phyloP scores from a whole-genome alignment of 2,329 filamentous ascomycete genomes.

The Leptographium flavum region DNA sequence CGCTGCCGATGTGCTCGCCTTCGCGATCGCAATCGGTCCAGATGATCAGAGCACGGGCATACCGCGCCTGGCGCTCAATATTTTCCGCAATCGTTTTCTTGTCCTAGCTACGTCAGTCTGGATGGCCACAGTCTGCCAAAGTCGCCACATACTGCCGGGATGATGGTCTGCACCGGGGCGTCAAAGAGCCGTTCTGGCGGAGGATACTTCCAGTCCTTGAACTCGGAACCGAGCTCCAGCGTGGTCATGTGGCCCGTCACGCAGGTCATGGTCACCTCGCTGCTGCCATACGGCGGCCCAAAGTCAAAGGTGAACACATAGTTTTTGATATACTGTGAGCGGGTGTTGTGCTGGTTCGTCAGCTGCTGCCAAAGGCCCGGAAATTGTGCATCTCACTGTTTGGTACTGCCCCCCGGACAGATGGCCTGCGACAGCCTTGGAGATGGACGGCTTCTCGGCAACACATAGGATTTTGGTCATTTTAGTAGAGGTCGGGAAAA shows the following conservation, averaged over 20 bases:
- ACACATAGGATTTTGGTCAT: constrained; percentile 42
- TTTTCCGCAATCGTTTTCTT: constrained; percentile 74
- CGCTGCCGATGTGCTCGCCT: constrained; percentile 88
- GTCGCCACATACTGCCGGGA: constrained; percentile 41
- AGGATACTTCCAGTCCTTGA: constrained; percentile 69
- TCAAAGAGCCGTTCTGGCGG: constrained; percentile 69
- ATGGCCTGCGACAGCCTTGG: constrained; percentile 84
- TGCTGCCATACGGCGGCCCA: constrained; percentile 62
- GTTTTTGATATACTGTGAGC: constrained; percentile 76
- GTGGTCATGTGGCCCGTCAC: constrained; percentile 77
- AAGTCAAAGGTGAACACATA: constrained; percentile 89
- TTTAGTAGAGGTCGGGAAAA: constrained; percentile 7
- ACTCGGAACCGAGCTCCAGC: constrained; percentile 61
- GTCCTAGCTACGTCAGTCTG: constrained; percentile 34
- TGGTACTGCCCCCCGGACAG: constrained; percentile 62
- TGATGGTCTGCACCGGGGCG: constrained; percentile 54
- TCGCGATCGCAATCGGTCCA: constrained; percentile 99
- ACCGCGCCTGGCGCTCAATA: constrained; percentile 63
- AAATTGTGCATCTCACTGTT: constrained; percentile 39
- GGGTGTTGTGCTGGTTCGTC: constrained; percentile 45
- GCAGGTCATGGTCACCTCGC: constrained; percentile 83
- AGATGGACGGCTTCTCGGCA: constrained; percentile 72
- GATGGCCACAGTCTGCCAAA: neutral
- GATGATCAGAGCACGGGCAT: constrained; percentile 68
- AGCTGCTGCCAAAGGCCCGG: neutral